phyloP scores from a whole-genome alignment of 2,329 filamentous ascomycete species.

The Orbilia oligospora region DNA sequence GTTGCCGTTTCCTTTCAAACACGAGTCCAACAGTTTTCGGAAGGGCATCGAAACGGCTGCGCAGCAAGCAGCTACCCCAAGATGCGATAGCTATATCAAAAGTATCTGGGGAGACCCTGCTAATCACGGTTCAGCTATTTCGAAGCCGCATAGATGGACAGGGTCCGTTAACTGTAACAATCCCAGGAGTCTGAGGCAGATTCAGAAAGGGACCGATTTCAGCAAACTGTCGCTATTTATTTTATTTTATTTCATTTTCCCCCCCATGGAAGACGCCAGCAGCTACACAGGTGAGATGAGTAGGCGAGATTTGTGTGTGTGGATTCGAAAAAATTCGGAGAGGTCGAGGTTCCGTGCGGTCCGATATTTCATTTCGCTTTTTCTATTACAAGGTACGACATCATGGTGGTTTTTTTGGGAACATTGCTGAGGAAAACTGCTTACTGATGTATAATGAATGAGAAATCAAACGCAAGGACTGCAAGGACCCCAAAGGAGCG shows the following conservation, averaged over 20 bases:
- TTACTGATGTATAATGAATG: conserved; percentile 33
- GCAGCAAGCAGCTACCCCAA: conserved; percentile 5
- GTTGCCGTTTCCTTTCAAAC: conserved; percentile 30
- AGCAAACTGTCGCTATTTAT: conserved; percentile 35
- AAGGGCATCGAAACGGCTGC: conserved; percentile 26
- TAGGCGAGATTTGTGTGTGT: not conserved
- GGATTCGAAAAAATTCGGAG: conserved; percentile 15
- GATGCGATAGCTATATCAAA: conserved; percentile 21
- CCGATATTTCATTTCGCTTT: conserved; percentile 29
- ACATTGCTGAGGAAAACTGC: not conserved
- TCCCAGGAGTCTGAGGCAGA: conserved; percentile 39
- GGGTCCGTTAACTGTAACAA: conserved; percentile 12
- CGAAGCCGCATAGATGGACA: conserved; percentile 44
- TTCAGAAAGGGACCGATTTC: conserved; percentile 37
- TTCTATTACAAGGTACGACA: not conserved
- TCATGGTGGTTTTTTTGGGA: not conserved
- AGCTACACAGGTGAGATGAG: not conserved
- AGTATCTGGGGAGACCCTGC: conserved; percentile 53
- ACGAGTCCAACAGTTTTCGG: conserved; percentile 25
- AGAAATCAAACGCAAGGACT: conserved; percentile 39
- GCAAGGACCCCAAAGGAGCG: not conserved
- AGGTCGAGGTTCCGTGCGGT: conserved; percentile 9
- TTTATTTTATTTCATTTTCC: not conserved
- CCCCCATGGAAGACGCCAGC: conserved; percentile 1
- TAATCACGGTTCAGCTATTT: conserved; percentile 56